Base-by-base conservation (phyloP, 2,329 filamentous ascomycete genomes). In the Botryotinia calthae region DNA sequence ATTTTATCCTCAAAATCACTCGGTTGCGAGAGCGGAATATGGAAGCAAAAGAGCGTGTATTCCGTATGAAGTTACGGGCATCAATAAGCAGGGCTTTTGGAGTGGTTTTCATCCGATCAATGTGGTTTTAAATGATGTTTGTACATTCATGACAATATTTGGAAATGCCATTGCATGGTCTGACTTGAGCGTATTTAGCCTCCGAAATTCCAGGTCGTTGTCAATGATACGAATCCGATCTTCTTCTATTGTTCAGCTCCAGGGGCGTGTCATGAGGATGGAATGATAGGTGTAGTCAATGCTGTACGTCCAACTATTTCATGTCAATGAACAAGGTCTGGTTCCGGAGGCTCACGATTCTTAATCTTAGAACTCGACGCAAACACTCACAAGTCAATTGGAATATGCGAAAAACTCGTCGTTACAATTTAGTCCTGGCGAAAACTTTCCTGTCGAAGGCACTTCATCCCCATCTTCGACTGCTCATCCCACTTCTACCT, bases 281-380 rank as follows among this genome's bases (percentile, higher is more conserved):
- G 87, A 44, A 95, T 95, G 92, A 87, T 95, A n/a, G 92, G 92
- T 4, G 91, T 88, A 1, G 90, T 95, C 77, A 95, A 95, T 78
- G 87, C 90, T 14, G 87, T 90, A 83, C 73, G 84, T 71, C 31
- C n/a, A 44, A 56, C 34, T 16, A 18, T 54, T 20, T 22, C 6
- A 18, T 34, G 12, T 20, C 54, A 22, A 12, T 70, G 73, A 73
- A 31, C 34, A 34, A 54, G 34, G 14, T 62, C 44, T 67, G 2
- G 2, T 61, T 8, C 2, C 25, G 22, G 8, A 20, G 66, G 16
- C 61, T 64, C 44, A 46, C 22, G 20, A 40, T 63, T 58, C 14
- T 34, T 14, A n/a, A 28, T 28, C 7, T 59, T 46, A 78, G 76
- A 78, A 79, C 54, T 58, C 75, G 12, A 77, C 76, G 12, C 69